phyloP scores from a whole-genome alignment of 2,329 filamentous ascomycete genomes.

The Biscogniauxia mediterranea region DNA sequence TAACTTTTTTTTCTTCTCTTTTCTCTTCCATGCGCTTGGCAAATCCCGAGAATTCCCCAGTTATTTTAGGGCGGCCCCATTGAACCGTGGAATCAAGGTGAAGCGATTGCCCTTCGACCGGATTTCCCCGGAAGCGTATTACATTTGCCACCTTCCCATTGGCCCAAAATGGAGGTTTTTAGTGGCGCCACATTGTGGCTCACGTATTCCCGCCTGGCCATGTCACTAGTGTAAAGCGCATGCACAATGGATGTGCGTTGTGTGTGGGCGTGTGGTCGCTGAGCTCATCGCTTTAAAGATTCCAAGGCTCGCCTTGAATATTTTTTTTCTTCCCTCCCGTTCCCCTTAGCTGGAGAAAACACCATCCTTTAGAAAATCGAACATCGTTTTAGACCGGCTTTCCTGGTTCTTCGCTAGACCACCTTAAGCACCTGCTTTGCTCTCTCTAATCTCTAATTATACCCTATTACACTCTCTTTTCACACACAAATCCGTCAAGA shows the following conservation, averaged over 20 bases:
- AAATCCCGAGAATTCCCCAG: not conserved
- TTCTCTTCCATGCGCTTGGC: not conserved
- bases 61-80: not conserved
- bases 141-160: constrained; percentile 36
- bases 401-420: constrained; percentile 8
- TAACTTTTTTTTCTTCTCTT: not conserved
- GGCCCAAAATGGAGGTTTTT: constrained; percentile 26
- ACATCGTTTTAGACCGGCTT: not conserved
- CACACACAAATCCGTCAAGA: constrained; percentile 37
- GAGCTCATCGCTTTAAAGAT: constrained; percentile 34
- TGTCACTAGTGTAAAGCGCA: constrained; percentile 7
- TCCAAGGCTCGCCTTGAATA: constrained; percentile 26
- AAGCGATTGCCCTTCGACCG: constrained; percentile 9
- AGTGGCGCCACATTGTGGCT: constrained; percentile 36
- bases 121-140: constrained; percentile 30
- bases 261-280: constrained; percentile 12
- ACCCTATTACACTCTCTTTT: constrained; percentile 16
- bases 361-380: not conserved
- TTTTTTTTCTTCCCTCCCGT: constrained; percentile 20
- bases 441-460: constrained; percentile 29
- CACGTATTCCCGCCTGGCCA: constrained; percentile 3
- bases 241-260: constrained; percentile 12
- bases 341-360: not conserved
- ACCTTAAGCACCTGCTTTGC: constrained; percentile 5
- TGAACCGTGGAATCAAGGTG: not conserved